Evolutionary conservation across 2,329 filamentous ascomycete genomes (phyloP), one percentile per base, ranked within the genome.

Genomic region (Pseudogymnoascus sp.): DNA sequence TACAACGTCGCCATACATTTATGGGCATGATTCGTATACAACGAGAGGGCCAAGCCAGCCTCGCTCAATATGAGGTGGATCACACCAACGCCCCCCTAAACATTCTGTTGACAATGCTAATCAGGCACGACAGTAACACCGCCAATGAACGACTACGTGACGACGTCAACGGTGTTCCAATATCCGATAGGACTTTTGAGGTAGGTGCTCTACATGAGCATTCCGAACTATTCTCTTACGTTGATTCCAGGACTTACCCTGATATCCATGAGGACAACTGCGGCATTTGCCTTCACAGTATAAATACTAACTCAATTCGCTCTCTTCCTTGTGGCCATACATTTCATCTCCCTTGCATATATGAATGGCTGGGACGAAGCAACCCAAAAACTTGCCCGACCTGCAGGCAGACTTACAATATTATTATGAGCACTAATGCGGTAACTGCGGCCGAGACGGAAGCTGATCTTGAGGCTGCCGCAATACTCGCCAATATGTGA

Each of bases 181-280:
- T 54, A 54, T 54, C 47, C 28, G 28, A 54, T 9, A 54, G 47
- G 28, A 14, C n/a, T 35, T 54, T 18, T 20, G 47, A 54, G 47
- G 28, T 54, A 33, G 47, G 47, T 54, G 25, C 28, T 14, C 25
- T 54, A 3, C 9, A 33, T 33, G 28, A 54, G 3, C 47, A 54
- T 35, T 54, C 47, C 3, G 47, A 54, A n/a, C 47, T 54, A 28
- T 54, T 54, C 16, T 7, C 47, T 54, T 54, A 54, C 47, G 47
- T 54, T 6, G 28, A 54, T 54, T n/a, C 8, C 28, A 54, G 28
- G 28, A 35, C 28, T 5, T 33, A 54, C 25, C 47, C 47, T 11
- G 28, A 35, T 12, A 54, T 54, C 28, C 4, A 54, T 6, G 9
- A 54, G 47, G 47, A 54, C 47, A 8, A 54, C 47, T 54, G 47